phyloP scores from a whole-genome alignment of 768 basidiomycete species.

The Auriscalpium vulgare region DNA sequence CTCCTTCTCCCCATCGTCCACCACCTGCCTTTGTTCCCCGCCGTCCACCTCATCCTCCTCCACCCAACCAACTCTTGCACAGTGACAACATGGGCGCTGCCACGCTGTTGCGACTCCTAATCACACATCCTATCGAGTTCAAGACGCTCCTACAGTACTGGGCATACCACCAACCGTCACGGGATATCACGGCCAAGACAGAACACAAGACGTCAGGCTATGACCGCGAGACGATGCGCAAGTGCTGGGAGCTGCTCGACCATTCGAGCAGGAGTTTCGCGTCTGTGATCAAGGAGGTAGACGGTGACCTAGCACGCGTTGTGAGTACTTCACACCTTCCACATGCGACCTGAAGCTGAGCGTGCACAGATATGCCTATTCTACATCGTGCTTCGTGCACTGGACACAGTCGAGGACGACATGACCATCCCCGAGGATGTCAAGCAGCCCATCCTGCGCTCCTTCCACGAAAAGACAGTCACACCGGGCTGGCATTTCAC shows the following conservation, averaged over 20 bases:
- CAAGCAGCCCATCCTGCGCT: conserved; percentile 80
- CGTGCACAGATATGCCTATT: conserved; percentile 76
- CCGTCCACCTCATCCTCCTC: neutral
- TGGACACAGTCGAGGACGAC: conserved; percentile 99
- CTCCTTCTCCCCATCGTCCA: neutral
- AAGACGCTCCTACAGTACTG: conserved; percentile 76
- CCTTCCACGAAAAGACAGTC: conserved; percentile 73
- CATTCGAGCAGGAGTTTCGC: conserved; percentile 84
- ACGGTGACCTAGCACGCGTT: conserved; percentile 87
- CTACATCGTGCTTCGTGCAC: conserved; percentile 85
- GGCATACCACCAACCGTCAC: conserved; percentile 71
- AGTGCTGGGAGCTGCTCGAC: conserved; percentile 89
- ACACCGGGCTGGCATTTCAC: conserved; percentile 83
- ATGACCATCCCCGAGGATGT: conserved; percentile 85
- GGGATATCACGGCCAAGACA: conserved; percentile 69
- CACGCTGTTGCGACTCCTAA: conserved; percentile 56
- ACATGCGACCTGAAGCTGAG: neutral
- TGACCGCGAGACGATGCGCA: conserved; percentile 78
- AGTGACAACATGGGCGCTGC: conserved; percentile 39
- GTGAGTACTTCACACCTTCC: conserved; percentile 42
- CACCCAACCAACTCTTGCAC: neutral
- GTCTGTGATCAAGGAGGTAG: conserved; percentile 90
- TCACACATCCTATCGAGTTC: conserved; percentile 82
- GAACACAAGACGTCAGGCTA: conserved; percentile 81
- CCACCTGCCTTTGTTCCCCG: neutral